Evolutionary conservation across 164 flowering plant species (phyloP), one percentile per base, ranked within the genome.

Genomic region (Piper longum): DNA sequence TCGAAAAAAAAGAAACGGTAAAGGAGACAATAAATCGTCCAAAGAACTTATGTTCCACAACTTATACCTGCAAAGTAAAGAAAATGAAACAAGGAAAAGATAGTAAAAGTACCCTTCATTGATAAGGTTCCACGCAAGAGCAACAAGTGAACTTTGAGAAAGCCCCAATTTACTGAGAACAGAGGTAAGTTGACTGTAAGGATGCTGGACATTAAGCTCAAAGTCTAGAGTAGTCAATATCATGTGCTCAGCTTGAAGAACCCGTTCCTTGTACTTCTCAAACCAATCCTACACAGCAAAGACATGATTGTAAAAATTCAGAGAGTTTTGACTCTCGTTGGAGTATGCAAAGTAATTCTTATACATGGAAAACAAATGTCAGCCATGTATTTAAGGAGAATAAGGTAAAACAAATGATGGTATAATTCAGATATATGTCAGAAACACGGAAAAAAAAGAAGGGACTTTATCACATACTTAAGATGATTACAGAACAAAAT

Each of bases 191-290:
- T 90, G 81, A 74, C 42, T 84, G 67, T 84, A 90, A 43, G 99
- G 99, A 73, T 93, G 99, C 66, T 85, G 85, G 74, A 93, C 99
- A 67, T 62, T 77, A 39, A 93, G 86, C 81, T 93, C 99, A 79
- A 93, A 93, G 69, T 93, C 81, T 51, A 93, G 78, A 45, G 99
- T 93, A 39, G 89, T 87, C 72, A 93, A 72, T 62, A 93, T 83
- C 84, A 88, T 67, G 56, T 85, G 84, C 78, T 93, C 99, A 61
- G 99, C 96, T 68, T 85, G 92, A 71, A 71, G 74, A 55, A 87
- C 81, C 56, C 84, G 81, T 59, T 93, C 96, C 26, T 89, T 80
- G 70, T 86, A 93, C 73, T 87, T 84, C 76, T 90, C 96, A 69
- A 93, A 93, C 96, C 96, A 93, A 62, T 78, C 95, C 99, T 93